Evolutionary conservation across 306 rosid species (phyloP), one percentile per base, ranked within the genome.

Genomic region (Lagenaria siceraria): DNA sequence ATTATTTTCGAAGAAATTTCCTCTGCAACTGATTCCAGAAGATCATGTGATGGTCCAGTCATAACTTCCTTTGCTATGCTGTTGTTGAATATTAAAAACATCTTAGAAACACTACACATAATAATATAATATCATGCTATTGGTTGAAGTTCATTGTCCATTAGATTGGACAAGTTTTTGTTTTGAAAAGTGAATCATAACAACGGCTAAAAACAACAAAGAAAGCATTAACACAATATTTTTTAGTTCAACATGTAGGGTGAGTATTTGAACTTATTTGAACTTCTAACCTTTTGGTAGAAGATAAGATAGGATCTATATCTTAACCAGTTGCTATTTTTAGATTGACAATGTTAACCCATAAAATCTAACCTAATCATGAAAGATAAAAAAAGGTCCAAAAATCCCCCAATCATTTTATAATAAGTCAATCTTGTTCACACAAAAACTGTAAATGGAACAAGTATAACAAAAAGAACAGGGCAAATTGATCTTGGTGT

Each of bases 1-100:
- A 95, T 56, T 71, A 91, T 83, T 15, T 81, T 62, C 0, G 82
- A 87, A 35, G 98, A 91, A 80, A 95, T 88, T 60, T 75, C 86
- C 11, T 92, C 88, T 35, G 96, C 97, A 65, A 87, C 93, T 25
- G 97, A 89, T 82, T 95, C 98, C 56, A 95, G 78, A 82, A 90
- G 96, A 81, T 89, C 87, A 48, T 78, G 88, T 60, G 93, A 78
- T 63, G 88, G 79, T 24, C 92, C 98, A 83, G 92, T 97, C 42
- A 90, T 48, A 49, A 89, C 82, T 78, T 87, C 92, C 85, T 90
- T 90, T 31, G 81, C 96, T 15, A 92, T 80, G 33, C 97, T 95
- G 96, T 36, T 63, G 29, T 56, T 43, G 43, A 78, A 78, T 72
- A 55, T 80, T 75, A 31, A 42, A 74, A 42, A 13, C 10, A 78